A percentile compares a stretch with the other conserved stretches of the same genome.
phyloP scores from a whole-genome alignment of 441 rosid genomes.

The Bocquillonia castaneifolia region DNA sequence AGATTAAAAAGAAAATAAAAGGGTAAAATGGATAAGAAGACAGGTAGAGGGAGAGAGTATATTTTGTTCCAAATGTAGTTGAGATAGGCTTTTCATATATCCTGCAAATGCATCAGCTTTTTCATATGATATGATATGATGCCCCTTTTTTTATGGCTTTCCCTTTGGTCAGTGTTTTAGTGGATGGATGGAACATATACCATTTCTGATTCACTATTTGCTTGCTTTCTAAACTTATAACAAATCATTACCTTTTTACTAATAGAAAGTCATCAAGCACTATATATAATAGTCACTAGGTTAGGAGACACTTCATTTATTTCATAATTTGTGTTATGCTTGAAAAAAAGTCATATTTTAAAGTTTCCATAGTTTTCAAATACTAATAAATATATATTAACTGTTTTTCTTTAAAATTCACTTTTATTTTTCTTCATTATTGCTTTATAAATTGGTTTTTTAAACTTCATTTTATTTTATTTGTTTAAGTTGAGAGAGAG shows the following conservation, averaged over 20 bases:
- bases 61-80: conserved; percentile 37
- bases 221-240: conserved; percentile 28
- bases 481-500: too few relatives aligned
- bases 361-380: too few relatives aligned
- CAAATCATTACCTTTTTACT: conserved; percentile 40
- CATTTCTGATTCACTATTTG: conserved; percentile 32
- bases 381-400: too few relatives aligned
- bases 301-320: too few relatives aligned
- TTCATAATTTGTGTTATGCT: too few relatives aligned
- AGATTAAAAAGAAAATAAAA: neutral
- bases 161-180: conserved; percentile 44
- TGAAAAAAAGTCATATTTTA: too few relatives aligned
- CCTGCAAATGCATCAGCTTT: conserved; percentile 52
- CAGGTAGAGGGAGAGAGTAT: conserved; percentile 20
- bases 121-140: conserved; percentile 36
- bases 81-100: conserved; percentile 38
- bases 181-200: conserved; percentile 58
- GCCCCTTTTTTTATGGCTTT: conserved; percentile 26
- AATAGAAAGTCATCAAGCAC: conserved; percentile 14
- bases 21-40: conserved; percentile 22
- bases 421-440: too few relatives aligned
- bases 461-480: too few relatives aligned
- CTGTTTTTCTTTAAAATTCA: too few relatives aligned
- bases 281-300: too few relatives aligned
- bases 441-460: too few relatives aligned